Base-by-base conservation (phyloP, 75 land plant genomes). In the Cunninghamia lanceolata region DNA sequence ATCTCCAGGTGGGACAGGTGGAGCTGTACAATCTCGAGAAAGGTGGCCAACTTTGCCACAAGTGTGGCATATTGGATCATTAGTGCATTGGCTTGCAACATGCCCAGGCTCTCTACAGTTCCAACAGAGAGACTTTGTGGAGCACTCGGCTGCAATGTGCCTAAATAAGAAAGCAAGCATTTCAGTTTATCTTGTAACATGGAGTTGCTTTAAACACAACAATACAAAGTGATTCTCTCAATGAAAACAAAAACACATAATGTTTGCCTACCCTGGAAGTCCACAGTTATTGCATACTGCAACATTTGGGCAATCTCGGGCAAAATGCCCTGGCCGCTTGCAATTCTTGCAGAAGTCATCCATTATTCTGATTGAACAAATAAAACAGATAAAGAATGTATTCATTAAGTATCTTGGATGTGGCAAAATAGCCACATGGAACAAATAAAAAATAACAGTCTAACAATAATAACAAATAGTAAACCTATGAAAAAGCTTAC, bases 21-120 rank as follows among this genome's bases (percentile, higher is more conserved):
- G 98, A 35, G 86, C 90, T 6, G 88, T 47, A 89, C 99, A 97
- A 19, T 95, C 96, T 86, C 92, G 92, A 1, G 99, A 94, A 35
- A 88, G 89, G 84, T 98, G 99, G 42, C 99, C 99, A 79, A 93
- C 84, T 89, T 95, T 96, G 34, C 97, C 95, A 82, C 99, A 98
- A 38, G 92, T 87, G 86, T 95, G 95, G 90, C 99, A 98, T 82
- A 98, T 91, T n/a, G 97, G 95, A 82, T 98, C 99, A 87, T 97
- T 98, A 25, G 91, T 92, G 85, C 99, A 98, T 35, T 84, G 90
- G 84, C 89, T 93, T 1, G 99, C 97, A 88, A 90, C 90, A 85
- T 97, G 99, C 1, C 99, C 99, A 50, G 99, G 95, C 83, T 90
- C 85, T 87, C 90, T 91, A 84, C 93, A 91, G 68, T 91, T 91